Conservation (phyloP, 2,329 filamentous ascomycete genomes). For the Raffaelea deltoideospora region DNA sequence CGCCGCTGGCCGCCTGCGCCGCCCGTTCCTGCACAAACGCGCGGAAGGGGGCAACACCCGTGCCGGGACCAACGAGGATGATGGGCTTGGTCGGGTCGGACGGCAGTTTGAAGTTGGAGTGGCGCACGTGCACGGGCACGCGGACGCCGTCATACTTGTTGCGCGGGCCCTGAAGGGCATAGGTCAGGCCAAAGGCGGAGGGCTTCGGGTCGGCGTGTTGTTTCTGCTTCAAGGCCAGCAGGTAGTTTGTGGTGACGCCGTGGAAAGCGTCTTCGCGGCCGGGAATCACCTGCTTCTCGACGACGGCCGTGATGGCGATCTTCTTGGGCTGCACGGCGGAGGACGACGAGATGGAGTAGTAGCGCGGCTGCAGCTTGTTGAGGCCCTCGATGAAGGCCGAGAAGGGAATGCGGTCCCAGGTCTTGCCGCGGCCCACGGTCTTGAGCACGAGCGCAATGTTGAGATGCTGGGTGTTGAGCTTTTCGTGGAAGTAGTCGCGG, state of each 20-base stretch:
- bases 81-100: conserved; percentile 88
- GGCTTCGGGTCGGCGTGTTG: conserved; percentile 78
- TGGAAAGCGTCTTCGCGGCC: conserved; percentile 67
- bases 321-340: conserved; percentile 87
- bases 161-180: conserved; percentile 74
- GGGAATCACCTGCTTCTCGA: conserved; percentile 68
- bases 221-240: conserved; percentile 89
- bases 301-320: conserved; percentile 88
- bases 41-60: conserved; percentile 91
- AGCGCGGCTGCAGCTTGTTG: conserved; percentile 89
- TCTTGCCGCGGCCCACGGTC: conserved; percentile 53
- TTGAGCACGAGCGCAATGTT: conserved; percentile 82
- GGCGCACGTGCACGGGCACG: conserved; percentile 86
- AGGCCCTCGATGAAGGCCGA: conserved; percentile 88
- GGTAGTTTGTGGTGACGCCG: conserved; percentile 93
- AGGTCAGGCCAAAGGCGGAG: conserved; percentile 70
- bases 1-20: conserved; percentile 63
- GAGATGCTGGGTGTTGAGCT: conserved; percentile 65
- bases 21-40: conserved; percentile 90
- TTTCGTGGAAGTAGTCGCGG: conserved; percentile 88
- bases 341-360: conserved; percentile 98
- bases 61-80: conserved; percentile 93
- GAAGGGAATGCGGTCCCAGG: conserved; percentile 79
- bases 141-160: conserved; percentile 97
- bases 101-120: conserved; percentile 98